phyloP scores from a whole-genome alignment of 1,139 yeast genomes.

The Suhomyces taliae region DNA sequence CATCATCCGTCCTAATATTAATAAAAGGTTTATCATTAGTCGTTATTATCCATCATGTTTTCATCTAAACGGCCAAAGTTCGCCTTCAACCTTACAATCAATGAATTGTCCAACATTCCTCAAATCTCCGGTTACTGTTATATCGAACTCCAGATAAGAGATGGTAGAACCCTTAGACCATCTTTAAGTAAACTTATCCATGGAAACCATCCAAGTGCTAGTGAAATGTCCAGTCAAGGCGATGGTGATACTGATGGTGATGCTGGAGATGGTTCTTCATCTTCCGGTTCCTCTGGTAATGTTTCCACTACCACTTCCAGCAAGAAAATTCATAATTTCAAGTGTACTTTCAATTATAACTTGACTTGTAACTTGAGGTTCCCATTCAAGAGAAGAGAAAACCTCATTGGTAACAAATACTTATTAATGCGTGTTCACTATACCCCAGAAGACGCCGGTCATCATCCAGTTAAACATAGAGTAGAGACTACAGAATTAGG shows the following conservation, averaged over 20 bases:
- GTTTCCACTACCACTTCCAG: constrained; percentile 35
- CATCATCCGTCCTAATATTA: not conserved
- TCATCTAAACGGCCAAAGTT: constrained; percentile 45
- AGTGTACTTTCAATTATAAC: constrained; percentile 40
- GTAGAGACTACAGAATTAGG: constrained; percentile 54
- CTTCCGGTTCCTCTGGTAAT: constrained; percentile 23
- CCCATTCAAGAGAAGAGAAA: constrained; percentile 35
- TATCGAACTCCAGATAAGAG: constrained; percentile 49
- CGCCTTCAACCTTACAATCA: constrained; percentile 56
- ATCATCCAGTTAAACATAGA: constrained; percentile 4
- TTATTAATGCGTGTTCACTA: constrained; percentile 35
- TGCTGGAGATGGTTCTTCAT: constrained; percentile 7
- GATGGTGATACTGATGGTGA: not conserved
- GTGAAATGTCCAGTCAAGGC: not conserved
- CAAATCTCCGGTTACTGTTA: constrained; percentile 70
- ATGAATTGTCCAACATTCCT: constrained; percentile 79
- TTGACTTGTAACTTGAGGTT: constrained; percentile 43
- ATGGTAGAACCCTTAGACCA: constrained; percentile 17
- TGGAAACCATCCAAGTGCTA: constrained; percentile 10
- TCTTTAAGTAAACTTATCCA: constrained; percentile 13
- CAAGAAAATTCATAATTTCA: constrained; percentile 43
- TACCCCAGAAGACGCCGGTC: constrained; percentile 28
- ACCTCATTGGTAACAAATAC: constrained; percentile 41
- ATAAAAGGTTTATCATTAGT: too few relatives aligned
- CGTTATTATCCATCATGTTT: constrained; percentile 2